Conservation (phyloP, 768 basidiomycete species). For the Coprinopsis cinerea region DNA sequence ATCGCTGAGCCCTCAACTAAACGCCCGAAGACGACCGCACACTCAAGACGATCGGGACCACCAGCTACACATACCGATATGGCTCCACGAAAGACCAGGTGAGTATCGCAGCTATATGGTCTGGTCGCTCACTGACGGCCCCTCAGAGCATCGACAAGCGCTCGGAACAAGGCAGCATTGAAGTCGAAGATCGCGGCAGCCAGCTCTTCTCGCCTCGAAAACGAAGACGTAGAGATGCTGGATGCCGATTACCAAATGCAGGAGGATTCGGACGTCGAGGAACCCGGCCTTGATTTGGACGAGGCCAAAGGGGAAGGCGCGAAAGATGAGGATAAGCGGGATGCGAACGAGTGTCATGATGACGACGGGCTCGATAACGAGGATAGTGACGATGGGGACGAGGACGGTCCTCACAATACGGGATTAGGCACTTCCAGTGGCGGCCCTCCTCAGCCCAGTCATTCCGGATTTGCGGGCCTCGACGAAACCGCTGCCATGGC, state of each 20-base stretch:
- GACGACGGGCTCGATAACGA: slow-evolving; percentile 41
- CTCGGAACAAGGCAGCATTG: slow-evolving; percentile 55
- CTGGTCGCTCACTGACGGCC: background rate
- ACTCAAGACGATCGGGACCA: slow-evolving; percentile 62
- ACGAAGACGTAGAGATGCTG: slow-evolving; percentile 75
- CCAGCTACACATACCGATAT: slow-evolving; percentile 45
- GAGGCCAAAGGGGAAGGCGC: slow-evolving; percentile 33
- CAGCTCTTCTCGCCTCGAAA: slow-evolving; percentile 58
- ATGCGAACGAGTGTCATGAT: slow-evolving; percentile 35
- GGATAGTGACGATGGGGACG: slow-evolving; percentile 34
- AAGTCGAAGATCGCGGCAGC: slow-evolving; percentile 57
- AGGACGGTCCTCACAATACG: background rate
- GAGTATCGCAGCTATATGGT: slow-evolving; percentile 13
- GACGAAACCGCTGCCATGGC: slow-evolving; percentile 72
- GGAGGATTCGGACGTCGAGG: slow-evolving; percentile 45
- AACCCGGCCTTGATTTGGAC: slow-evolving; percentile 39
- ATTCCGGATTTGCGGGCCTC: slow-evolving; percentile 44
- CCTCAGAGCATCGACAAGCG: slow-evolving; percentile 25
- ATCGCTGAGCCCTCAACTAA: slow-evolving; percentile 49
- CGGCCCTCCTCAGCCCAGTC: slow-evolving; percentile 22
- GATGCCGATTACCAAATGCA: slow-evolving; percentile 50
- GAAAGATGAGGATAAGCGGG: slow-evolving; percentile 24
- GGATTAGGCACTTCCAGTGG: slow-evolving; percentile 35
- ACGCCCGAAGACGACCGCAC: slow-evolving; percentile 55
- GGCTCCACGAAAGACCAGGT: slow-evolving; percentile 72